Evolutionary conservation across 495 filamentous ascomycete genomes (phyloP).

Genomic region (Penicillium roqueforti): DNA sequence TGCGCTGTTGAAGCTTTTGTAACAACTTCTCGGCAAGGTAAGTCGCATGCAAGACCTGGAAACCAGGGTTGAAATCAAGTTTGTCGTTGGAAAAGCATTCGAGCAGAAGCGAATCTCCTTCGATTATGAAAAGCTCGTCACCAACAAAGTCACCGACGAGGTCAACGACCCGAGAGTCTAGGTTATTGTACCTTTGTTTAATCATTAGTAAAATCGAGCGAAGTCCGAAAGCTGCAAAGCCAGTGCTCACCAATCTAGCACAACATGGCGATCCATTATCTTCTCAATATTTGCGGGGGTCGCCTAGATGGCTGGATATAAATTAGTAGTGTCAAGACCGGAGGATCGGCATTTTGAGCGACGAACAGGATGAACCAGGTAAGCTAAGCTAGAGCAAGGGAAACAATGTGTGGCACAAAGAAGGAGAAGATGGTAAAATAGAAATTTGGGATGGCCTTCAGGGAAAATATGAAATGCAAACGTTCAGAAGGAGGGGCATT

Average conservation of each 20-base stretch:
- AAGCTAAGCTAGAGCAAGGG: background rate
- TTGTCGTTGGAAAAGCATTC: conserved; percentile 53
- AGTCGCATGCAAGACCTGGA: conserved; percentile 67
- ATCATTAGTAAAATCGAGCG: background rate
- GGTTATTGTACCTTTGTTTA: conserved; percentile 15
- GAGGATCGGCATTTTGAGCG: background rate
- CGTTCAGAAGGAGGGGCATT: background rate
- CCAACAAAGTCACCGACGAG: conserved; percentile 67
- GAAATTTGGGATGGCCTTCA: background rate
- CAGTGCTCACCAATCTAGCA: background rate
- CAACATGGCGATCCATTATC: background rate
- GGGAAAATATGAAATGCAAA: background rate
- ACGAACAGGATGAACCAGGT: background rate
- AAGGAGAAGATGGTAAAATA: background rate
- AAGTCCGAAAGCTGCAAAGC: background rate
- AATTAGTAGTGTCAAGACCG: background rate
- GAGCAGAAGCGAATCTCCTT: conserved; percentile 67
- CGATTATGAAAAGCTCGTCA: conserved; percentile 64
- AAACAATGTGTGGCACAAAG: background rate
- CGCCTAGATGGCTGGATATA: background rate
- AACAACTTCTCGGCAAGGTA: conserved; percentile 65
- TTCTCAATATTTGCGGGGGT: background rate
- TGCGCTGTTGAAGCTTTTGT: conserved; percentile 51
- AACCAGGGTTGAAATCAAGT: conserved; percentile 62
- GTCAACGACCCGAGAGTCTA: conserved; percentile 24